Base-by-base conservation (phyloP, 2,329 filamentous ascomycete species). In the Niveomyces coronatus region DNA sequence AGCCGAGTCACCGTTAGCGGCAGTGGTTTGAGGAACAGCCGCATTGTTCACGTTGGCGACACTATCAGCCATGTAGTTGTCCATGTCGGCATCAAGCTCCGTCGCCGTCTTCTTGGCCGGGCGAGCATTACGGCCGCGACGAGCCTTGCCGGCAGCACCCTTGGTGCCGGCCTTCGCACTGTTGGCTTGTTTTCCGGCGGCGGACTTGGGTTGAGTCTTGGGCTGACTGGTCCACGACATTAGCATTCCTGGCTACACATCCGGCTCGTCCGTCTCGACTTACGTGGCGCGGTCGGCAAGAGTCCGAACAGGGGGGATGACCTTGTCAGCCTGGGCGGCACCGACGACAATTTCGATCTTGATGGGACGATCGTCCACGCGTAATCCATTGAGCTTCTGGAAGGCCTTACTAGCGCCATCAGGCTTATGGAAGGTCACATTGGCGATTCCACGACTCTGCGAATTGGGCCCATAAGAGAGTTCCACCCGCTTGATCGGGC, bases 51-150 rank as follows among this genome's bases (percentile, higher is more conserved):
- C 67, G 37, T 59, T 65, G 47, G 63, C 56, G 23, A 53, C 51
- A 43, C 60, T 53, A 37, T 71, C 77, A 57, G 37, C 37, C 37
- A 93, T 96, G 67, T 98, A 98, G 61, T 96, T 91, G 15, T 78
- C 80, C 91, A 98, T 98, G 61, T 98, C 91, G 4, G 85, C 87
- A 59, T 98, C 91, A 18, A 98, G 78, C 66, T 98, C 88, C 58
- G 94, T 89, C 1, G 82, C 79, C 0, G 87, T 94, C 83, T 96
- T 96, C 67, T 93, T 70, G 53, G 79, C 65, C 49, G 82, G 71
- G 52, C 82, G 76, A 47, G 71, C 67, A 53, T 67, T 81, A 49
- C 79, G 78, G 29, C 56, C 60, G 45, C 68, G 67, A 41, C 71
- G 67, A 8, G 48, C 49, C 47, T 62, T 68, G 49, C 57, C 56